Percentiles rank a stretch among this genome's conserved stretches.
phyloP scores from a whole-genome alignment of 441 rosid species.

The Kokia cookei region DNA sequence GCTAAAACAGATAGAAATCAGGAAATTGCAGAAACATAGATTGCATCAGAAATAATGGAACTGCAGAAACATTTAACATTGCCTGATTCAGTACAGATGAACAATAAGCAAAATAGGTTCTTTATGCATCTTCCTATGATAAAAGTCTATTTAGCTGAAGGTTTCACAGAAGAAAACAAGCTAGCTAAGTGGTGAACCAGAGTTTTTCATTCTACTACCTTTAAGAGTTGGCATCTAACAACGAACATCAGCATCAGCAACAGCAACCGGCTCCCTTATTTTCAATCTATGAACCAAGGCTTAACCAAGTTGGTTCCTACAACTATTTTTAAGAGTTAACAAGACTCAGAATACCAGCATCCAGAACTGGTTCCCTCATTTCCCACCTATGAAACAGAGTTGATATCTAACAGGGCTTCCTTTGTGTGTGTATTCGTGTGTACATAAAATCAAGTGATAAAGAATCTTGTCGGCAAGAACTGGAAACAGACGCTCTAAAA shows the following conservation, averaged over 20 bases:
- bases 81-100: not conserved
- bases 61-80: not conserved
- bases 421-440: not conserved
- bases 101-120: not conserved
- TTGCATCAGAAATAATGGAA: constrained; percentile 6
- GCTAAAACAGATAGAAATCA: constrained; percentile 6
- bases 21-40: not conserved
- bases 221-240: not conserved
- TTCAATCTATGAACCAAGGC: not conserved
- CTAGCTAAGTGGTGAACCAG: not conserved
- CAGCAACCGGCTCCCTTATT: not conserved
- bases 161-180: not conserved
- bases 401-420: too few relatives aligned
- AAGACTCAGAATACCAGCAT: not conserved
- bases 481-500: not conserved
- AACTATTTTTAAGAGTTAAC: not conserved
- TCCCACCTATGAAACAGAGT: not conserved
- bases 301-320: not conserved
- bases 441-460: not conserved
- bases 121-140: not conserved
- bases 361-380: not conserved
- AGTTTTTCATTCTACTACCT: not conserved
- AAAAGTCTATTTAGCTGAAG: not conserved
- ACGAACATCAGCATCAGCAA: not conserved
- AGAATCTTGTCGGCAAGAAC: not conserved